Evolutionary conservation across 495 filamentous ascomycete species (phyloP), one percentile per base, ranked within the genome.

Genomic region (Talaromyces trachyspermus): DNA sequence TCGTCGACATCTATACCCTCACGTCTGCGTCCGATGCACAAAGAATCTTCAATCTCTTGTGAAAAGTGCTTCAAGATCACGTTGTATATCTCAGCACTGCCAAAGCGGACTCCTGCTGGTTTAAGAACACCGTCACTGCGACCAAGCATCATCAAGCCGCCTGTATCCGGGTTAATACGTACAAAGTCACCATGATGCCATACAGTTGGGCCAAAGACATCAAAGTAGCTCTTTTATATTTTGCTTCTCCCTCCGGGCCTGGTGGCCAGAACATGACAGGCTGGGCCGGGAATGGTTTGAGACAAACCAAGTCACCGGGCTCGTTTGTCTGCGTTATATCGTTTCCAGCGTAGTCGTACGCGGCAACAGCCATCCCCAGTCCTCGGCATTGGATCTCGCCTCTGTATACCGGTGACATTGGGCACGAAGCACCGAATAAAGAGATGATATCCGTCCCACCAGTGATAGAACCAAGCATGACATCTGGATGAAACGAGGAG

Each of bases 141-240:
- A 30, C 89, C 89, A 0, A 95, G 71, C 89, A 96, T 92, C 33
- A 83, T 64, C 45, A 95, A 61, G 0, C 89, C 89, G 9, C 86
- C 83, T 0, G 86, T 91, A 14, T 71, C 51, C 0, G 79, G 77
- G 54, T 87, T 81, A 53, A 95, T 71, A 19, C 84, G 78, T 11
- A 95, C 77, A 56, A 95, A 96, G 60, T 98, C 92, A 2, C 92
- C 92, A 59, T 98, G 92, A 61, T 95, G 89, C 92, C 91, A 97
- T 19, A 95, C 67, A 1, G 71, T 54, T 11, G 66, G 59, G 6
- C 70, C 72, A 55, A 95, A 95, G 10, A 78, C 76, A 46, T 90
- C 86, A 54, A 98, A 98, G 63, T 98, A 98, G 54, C 80, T 86
- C 42, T 77, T 79, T 72, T 72, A 64, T 97, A 97, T 56, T 85